Conservation (phyloP, 2,329 filamentous ascomycete genomes). For the Helotiales sp. region DNA sequence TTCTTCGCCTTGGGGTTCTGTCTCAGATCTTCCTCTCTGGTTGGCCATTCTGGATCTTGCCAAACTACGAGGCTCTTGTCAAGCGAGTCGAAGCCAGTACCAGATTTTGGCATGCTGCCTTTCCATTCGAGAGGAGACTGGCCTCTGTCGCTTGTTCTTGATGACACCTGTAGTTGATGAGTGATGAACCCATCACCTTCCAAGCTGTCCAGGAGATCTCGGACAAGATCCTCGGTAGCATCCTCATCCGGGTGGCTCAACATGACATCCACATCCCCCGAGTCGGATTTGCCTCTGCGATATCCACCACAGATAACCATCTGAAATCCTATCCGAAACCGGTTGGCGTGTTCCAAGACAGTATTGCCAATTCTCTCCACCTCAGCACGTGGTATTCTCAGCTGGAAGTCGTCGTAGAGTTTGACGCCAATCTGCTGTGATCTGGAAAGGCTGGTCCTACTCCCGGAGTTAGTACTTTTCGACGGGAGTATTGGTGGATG, state of each 20-base stretch:
- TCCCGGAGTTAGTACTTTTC: not conserved
- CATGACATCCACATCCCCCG: slow-evolving; percentile 86
- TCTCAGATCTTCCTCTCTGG: slow-evolving; percentile 43
- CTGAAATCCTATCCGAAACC: slow-evolving; percentile 61
- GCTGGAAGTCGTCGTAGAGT: slow-evolving; percentile 84
- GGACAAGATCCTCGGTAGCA: slow-evolving; percentile 72
- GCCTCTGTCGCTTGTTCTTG: slow-evolving; percentile 72
- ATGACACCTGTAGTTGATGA: slow-evolving; percentile 76
- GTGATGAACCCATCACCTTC: slow-evolving; percentile 76
- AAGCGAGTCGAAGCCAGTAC: slow-evolving; percentile 79
- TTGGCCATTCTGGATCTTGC: slow-evolving; percentile 68
- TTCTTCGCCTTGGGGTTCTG: slow-evolving; percentile 55
- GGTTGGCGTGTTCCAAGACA: slow-evolving; percentile 70
- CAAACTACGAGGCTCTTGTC: slow-evolving; percentile 94
- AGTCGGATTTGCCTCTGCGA: slow-evolving; percentile 65
- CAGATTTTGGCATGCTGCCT: slow-evolving; percentile 45
- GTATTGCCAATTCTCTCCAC: slow-evolving; percentile 70
- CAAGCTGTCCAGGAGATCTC: slow-evolving; percentile 71
- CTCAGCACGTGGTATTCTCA: slow-evolving; percentile 73
- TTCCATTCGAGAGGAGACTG: slow-evolving; percentile 65
- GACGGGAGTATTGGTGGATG: not conserved
- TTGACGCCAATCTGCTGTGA: slow-evolving; percentile 95
- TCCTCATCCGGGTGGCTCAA: slow-evolving; percentile 76
- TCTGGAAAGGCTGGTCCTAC: slow-evolving; percentile 65
- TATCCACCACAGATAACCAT: slow-evolving; percentile 70